Percentiles rank a stretch among this genome's conserved stretches.
These are phyloP conservation scores for Fusarium lateritium DNA, from an alignment of 2,329 filamentous ascomycete genomes.

Conservation along the genomic window DNA sequence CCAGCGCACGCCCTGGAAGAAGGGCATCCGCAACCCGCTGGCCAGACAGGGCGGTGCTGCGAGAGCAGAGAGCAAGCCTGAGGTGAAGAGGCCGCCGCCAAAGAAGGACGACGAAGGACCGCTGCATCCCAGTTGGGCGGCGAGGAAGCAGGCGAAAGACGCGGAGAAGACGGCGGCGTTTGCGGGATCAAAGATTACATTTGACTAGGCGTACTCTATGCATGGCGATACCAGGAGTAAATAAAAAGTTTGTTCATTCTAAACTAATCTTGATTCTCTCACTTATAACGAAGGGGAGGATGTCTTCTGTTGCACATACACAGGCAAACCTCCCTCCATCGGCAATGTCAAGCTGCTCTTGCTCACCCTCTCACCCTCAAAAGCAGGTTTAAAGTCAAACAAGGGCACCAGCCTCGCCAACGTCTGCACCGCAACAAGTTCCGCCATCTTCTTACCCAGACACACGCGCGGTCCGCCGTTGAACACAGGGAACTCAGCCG, in stretches of 20 bases:
- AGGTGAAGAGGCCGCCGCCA: constrained; percentile 40
- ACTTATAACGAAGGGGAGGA: neutral
- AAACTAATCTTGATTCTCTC: neutral
- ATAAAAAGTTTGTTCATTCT: constrained; percentile 31
- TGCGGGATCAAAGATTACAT: constrained; percentile 71
- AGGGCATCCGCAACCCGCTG: constrained; percentile 60
- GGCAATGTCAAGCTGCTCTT: constrained; percentile 75
- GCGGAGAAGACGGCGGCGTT: constrained; percentile 67
- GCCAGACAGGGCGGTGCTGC: constrained; percentile 30
- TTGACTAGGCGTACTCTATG: constrained; percentile 60
- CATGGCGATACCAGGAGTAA: constrained; percentile 41
- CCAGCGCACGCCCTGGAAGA: constrained; percentile 67
- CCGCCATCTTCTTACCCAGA: constrained; percentile 76
- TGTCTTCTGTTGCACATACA: constrained; percentile 33
- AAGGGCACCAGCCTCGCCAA: constrained; percentile 63
- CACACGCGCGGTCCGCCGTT: constrained; percentile 74
- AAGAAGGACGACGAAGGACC: constrained; percentile 66
- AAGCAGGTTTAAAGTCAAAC: constrained; percentile 67
- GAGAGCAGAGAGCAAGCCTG: constrained; percentile 14
- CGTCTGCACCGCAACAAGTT: constrained; percentile 70
- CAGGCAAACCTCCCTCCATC: constrained; percentile 73
- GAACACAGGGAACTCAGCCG: constrained; percentile 74
- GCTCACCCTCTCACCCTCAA: constrained; percentile 65
- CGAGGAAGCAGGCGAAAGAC: constrained; percentile 74
- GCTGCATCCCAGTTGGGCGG: constrained; percentile 77